These are phyloP conservation scores for Leptographium radiaticola DNA, from an alignment of 2,329 filamentous ascomycete species.

Conservation along the genomic window DNA sequence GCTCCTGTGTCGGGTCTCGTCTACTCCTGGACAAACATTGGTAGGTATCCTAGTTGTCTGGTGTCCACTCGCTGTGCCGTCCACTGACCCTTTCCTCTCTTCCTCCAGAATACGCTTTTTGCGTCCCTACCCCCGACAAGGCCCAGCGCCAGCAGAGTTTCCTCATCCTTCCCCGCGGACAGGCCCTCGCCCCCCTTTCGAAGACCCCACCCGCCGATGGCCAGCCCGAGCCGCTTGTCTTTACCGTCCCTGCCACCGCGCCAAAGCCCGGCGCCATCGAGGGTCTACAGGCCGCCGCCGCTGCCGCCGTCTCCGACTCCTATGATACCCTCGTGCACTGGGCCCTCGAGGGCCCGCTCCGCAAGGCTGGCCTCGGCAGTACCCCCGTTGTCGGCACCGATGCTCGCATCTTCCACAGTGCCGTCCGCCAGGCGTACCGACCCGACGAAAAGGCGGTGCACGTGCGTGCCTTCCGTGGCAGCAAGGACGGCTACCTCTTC, in stretches of 20 bases:
- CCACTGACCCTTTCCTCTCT: background rate
- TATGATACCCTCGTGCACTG: conserved; percentile 48
- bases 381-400: conserved; percentile 36
- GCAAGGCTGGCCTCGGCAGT: conserved; percentile 31
- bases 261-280: conserved; percentile 47
- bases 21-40: conserved; percentile 49
- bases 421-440: conserved; percentile 41
- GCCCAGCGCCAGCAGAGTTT: conserved; percentile 54
- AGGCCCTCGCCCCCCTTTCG: conserved; percentile 27
- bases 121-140: conserved; percentile 52
- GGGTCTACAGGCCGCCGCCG: conserved; percentile 35
- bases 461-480: conserved; percentile 52
- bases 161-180: conserved; percentile 44
- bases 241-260: conserved; percentile 45
- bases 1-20: conserved; percentile 39
- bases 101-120: conserved; percentile 46
- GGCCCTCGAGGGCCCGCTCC: conserved; percentile 41
- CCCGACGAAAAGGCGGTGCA: conserved; percentile 51
- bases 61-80: background rate
- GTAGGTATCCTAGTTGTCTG: conserved; percentile 22
- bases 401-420: conserved; percentile 42
- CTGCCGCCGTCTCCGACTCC: conserved; percentile 42
- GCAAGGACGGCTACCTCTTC: conserved; percentile 56
- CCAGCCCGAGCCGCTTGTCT: conserved; percentile 46
- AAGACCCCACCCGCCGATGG: conserved; percentile 21